Evolutionary conservation across 768 basidiomycete species (phyloP).

Genomic region (Lenzites betulinus): DNA sequence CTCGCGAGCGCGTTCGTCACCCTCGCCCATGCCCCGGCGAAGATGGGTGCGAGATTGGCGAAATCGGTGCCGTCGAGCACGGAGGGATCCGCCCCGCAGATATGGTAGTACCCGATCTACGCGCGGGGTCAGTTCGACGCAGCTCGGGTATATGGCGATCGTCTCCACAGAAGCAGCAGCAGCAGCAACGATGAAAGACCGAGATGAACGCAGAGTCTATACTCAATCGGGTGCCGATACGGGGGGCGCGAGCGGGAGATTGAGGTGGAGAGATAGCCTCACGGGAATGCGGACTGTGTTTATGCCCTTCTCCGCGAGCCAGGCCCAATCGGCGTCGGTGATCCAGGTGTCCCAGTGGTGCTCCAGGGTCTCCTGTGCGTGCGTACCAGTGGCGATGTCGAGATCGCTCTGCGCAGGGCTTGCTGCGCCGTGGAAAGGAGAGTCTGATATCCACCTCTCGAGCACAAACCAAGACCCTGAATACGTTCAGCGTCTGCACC

Average conservation of each 20-base stretch:
- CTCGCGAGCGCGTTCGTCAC: conserved; percentile 60
- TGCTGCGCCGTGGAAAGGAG: conserved; percentile 55
- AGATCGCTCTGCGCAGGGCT: conserved; percentile 65
- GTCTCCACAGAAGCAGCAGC: not conserved
- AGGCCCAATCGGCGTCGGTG: conserved; percentile 52
- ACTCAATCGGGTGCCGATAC: not conserved
- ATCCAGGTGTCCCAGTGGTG: conserved; percentile 59
- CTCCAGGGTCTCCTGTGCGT: conserved; percentile 45
- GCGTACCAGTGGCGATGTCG: conserved; percentile 60
- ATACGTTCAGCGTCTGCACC: not conserved
- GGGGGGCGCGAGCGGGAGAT: not conserved
- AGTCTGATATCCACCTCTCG: conserved; percentile 72
- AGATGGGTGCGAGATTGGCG: conserved; percentile 48
- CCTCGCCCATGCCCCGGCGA: conserved; percentile 66
- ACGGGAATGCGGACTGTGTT: conserved; percentile 67
- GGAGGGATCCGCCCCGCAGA: conserved; percentile 58
- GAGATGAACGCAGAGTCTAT: not conserved
- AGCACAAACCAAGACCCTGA: conserved; percentile 79
- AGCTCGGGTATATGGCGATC: not conserved
- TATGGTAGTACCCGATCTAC: conserved; percentile 75
- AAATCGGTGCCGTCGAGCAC: conserved; percentile 71
- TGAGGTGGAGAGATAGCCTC: conserved; percentile 23
- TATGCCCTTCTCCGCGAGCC: conserved; percentile 54
- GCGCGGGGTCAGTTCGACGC: not conserved
- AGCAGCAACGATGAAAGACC: not conserved